Evolutionary conservation across 768 basidiomycete species (phyloP), one percentile per base, ranked within the genome.

Genomic region (Phlebiopsis gigantea): DNA sequence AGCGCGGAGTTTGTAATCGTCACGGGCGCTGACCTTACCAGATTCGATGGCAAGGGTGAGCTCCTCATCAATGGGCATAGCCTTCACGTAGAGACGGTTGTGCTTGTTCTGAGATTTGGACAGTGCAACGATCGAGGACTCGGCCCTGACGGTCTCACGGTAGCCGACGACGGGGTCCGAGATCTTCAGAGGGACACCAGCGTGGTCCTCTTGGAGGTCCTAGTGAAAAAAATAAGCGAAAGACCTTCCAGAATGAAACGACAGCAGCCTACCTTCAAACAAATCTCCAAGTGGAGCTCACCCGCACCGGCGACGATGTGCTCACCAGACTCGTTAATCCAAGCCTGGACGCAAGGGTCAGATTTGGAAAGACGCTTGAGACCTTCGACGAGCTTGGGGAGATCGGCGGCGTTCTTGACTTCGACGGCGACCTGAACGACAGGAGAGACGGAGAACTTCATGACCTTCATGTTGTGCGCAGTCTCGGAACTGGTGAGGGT

Each of bases 101-200:
- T 99, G 97, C 82, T 98, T 99, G 83, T 99, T 98, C 77, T 98
- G 97, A 21, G 97, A 98, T 75, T 99, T 99, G 57, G 97, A 98
- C 39, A 99, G 80, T 26, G 97, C 97, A 64, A 92, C 87, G 65
- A 98, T 98, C 50, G 86, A 84, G 5, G 97, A 98, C 75, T 98
- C 94, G 52, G 93, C 75, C 76, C 87, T 93, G 72, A 99, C 95
- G 14, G 97, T 98, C 81, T 98, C 97, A 73, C 93, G 83, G 78
- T 98, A 98, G 50, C 88, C 90, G 65, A 99, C 96, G 71, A 99
- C 96, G 64, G 92, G 93, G 74, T 96, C 92, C 30, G 97, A 98
- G 65, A 93, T 90, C 80, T 96, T 97, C 72, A 99, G 88, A 56
- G 97, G 97, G 59, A 99, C 93, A 79, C 96, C 96, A 65, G 97